Base-by-base conservation (phyloP, 2,329 filamentous ascomycete genomes). In the Teratosphaeria destructans region DNA sequence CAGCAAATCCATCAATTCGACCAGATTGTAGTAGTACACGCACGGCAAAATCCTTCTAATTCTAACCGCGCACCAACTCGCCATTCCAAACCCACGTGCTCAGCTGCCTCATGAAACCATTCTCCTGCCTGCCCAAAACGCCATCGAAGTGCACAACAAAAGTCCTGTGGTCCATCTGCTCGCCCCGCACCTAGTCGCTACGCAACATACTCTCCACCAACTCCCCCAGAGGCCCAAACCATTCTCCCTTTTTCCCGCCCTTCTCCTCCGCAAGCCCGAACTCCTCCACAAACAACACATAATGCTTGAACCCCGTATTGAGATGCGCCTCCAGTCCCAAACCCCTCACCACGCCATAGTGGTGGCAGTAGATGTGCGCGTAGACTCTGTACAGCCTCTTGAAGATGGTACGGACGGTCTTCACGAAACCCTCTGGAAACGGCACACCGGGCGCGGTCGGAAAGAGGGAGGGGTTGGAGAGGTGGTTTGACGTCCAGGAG, bases 221-320 rank as follows among this genome's bases (percentile, higher is more conserved):
- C 75, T 99, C 94, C 11, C 93, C 93, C 60, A 99, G 75, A 12
- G 94, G 94, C 1, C 94, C 94, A 88, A 93, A 99, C 78, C 93
- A 99, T 75, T 99, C 94, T n/a, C 68, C 67, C 63, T 69, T 71
- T 67, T 69, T 72, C 58, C 66, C 70, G 4, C 72, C 71, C 76
- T 95, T 92, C 56, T 93, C 94, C 70, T 86, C 95, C 32, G 91
- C 91, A 67, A 99, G 78, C 66, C 85, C 86, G 76, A 97, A 94
- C 81, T 99, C 95, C 74, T 99, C 92, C 67, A 99, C 91, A 76
- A 99, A 99, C 61, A 99, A 83, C 63, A 99, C 94, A 72, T 97
- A 99, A 76, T 99, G 94, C 82, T 99, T 99, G 85, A 99, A 99
- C 77, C 90, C 95, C 14, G 94, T 99, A 77, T 99, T 99, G 65